These are phyloP conservation scores for Trichoderma parareesei DNA, from an alignment of 495 filamentous ascomycete species.

Conservation along the genomic window DNA sequence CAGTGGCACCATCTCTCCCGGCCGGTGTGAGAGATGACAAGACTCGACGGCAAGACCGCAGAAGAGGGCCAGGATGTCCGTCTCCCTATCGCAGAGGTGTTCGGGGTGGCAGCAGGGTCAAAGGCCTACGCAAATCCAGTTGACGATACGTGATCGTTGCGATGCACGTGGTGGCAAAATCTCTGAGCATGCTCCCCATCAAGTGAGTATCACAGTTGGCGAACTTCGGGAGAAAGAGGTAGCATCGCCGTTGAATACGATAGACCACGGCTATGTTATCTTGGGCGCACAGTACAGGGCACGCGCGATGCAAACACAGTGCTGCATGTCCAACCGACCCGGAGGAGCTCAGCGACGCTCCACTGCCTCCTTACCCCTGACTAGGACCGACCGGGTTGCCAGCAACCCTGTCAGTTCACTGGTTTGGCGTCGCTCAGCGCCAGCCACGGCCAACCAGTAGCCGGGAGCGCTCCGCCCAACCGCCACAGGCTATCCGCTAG, in stretches of 20 bases:
- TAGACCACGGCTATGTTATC: background rate
- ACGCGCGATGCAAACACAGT: background rate
- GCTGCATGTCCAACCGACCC: background rate
- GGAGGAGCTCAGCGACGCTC: background rate
- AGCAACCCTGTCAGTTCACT: conserved; percentile 1
- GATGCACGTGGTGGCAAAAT: background rate
- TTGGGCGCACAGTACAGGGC: background rate
- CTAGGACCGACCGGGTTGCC: conserved; percentile 5
- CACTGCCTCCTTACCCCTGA: conserved; percentile 9
- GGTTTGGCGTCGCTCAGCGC: background rate
- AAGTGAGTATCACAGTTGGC: background rate
- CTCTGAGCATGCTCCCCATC: background rate
- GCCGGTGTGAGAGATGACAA: background rate
- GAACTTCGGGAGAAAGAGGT: background rate
- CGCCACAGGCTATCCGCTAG: background rate
- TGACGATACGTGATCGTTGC: background rate
- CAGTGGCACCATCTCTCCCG: background rate
- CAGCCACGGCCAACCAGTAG: conserved; percentile 8
- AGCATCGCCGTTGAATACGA: background rate
- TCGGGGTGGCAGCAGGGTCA: background rate
- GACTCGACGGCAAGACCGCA: background rate
- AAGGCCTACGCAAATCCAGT: background rate
- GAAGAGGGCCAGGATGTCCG: conserved; percentile 1
- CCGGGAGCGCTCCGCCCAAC: conserved; percentile 7
- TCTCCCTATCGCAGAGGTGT: background rate